These are phyloP conservation scores for Meira nashicola DNA, from an alignment of 1,284 basidiomycete genomes.

Conservation along the genomic window DNA sequence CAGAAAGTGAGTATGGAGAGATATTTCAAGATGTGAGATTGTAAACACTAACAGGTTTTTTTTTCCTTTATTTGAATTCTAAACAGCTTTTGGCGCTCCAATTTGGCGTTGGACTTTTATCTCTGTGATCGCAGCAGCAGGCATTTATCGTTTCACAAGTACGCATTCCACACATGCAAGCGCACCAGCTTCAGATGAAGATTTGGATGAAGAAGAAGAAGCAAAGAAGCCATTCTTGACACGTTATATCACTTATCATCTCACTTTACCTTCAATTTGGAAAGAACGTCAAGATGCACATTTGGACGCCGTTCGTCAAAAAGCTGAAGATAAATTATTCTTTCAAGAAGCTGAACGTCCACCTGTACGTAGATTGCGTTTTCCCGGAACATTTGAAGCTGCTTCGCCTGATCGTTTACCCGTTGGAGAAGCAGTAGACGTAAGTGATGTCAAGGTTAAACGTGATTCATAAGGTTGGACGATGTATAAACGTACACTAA, in stretches of 20 bases:
- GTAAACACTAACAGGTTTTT: no score
- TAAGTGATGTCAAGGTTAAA: constrained; percentile 46
- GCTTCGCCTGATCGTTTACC: constrained; percentile 41
- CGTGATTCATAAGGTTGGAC: constrained; percentile 26
- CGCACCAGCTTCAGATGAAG: constrained; percentile 33
- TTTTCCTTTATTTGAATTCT: not conserved
- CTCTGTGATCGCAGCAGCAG: constrained; percentile 25
- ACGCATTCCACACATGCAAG: constrained; percentile 29
- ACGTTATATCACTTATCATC: constrained; percentile 40
- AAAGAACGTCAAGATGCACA: constrained; percentile 36
- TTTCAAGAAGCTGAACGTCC: constrained; percentile 44
- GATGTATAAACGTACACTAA: no score
- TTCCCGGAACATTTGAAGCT: constrained; percentile 40
- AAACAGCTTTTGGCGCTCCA: constrained; percentile 28
- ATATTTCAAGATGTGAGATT: not conserved
- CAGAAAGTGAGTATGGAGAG: not conserved
- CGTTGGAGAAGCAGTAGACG: constrained; percentile 35
- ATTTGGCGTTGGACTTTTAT: constrained; percentile 41
- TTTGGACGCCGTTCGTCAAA: constrained; percentile 30
- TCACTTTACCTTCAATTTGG: constrained; percentile 24
- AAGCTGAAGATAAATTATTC: constrained; percentile 37
- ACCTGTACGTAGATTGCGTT: constrained; percentile 37
- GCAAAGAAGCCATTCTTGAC: constrained; percentile 41
- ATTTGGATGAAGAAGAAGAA: constrained; percentile 18
- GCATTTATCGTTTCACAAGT: constrained; percentile 35